Conservation (phyloP, 192 early-diverging fungal genomes). For the Oehlia diaphana region DNA sequence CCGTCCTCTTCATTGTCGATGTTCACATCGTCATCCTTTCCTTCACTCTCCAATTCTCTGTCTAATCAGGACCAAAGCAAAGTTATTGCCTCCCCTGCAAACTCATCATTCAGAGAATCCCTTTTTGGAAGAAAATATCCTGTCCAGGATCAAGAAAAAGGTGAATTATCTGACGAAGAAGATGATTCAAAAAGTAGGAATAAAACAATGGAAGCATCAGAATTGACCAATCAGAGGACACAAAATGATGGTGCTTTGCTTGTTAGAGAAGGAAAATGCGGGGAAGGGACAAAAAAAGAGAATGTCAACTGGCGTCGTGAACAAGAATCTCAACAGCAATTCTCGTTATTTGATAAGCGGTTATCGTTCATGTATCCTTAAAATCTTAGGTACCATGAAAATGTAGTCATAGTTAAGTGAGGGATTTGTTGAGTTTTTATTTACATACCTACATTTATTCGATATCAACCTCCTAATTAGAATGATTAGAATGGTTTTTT, state of each 20-base stretch:
- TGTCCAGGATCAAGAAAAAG: slow-evolving; percentile 26
- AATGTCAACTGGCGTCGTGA: background rate
- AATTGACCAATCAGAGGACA: background rate
- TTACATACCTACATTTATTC: too few relatives aligned
- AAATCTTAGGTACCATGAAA: background rate
- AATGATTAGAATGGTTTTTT: too few relatives aligned
- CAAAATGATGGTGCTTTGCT: too few relatives aligned
- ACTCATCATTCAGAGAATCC: background rate
- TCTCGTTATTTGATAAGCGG: slow-evolving; percentile 21
- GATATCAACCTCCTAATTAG: too few relatives aligned
- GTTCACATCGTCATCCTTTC: slow-evolving; percentile 12
- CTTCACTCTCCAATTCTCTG: background rate
- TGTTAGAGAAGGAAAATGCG: background rate
- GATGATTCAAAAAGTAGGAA: background rate
- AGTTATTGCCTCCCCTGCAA: background rate
- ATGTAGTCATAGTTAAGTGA: too few relatives aligned
- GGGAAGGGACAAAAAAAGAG: background rate
- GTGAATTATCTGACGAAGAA: slow-evolving; percentile 3
- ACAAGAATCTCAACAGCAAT: background rate
- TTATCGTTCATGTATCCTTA: slow-evolving; percentile 3
- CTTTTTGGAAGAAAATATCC: slow-evolving; percentile 12
- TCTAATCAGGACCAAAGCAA: background rate
- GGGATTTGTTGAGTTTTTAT: too few relatives aligned
- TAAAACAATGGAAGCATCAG: background rate
- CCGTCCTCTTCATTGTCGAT: background rate